Percentiles rank a stretch among this genome's conserved stretches.
Evolutionary conservation across 306 rosid species (phyloP).

Genomic region (Myrica gale): DNA sequence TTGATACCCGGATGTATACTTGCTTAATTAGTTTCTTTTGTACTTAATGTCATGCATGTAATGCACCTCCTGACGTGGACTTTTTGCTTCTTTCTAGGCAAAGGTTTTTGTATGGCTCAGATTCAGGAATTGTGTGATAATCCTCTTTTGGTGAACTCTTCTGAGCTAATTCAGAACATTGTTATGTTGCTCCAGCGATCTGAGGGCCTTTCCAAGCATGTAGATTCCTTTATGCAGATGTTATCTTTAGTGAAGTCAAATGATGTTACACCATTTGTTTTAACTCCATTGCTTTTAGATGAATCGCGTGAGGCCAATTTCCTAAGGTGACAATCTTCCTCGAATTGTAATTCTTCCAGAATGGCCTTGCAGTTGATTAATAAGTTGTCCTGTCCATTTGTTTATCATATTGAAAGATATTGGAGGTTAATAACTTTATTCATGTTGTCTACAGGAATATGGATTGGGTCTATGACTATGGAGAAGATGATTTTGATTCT

Average conservation of each 20-base stretch:
- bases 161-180: conserved; percentile 68
- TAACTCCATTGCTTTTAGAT: conserved; percentile 76
- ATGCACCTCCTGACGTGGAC: background rate
- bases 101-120: conserved; percentile 78
- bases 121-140: conserved; percentile 71
- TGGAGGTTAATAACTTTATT: conserved; percentile 15
- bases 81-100: conserved; percentile 50
- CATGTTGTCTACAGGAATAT: conserved; percentile 50
- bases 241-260: conserved; percentile 69
- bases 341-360: conserved; percentile 25
- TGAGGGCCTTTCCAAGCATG: conserved; percentile 77
- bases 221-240: conserved; percentile 97
- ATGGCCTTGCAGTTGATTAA: conserved; percentile 21
- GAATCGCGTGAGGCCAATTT: conserved; percentile 66
- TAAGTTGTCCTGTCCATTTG: conserved; percentile 15
- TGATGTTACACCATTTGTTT: conserved; percentile 55
- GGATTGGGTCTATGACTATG: conserved; percentile 56
- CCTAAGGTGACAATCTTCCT: conserved; percentile 52
- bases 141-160: conserved; percentile 51
- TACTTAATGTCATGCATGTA: conserved; percentile 3
- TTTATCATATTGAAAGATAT: conserved; percentile 10
- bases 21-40: conserved; percentile 14
- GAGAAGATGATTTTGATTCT: conserved; percentile 84
- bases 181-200: conserved; percentile 78
- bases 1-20: conserved; percentile 11